phyloP scores from a whole-genome alignment of 108 stramenopile genomes.

The Conticribra weissflogii region DNA sequence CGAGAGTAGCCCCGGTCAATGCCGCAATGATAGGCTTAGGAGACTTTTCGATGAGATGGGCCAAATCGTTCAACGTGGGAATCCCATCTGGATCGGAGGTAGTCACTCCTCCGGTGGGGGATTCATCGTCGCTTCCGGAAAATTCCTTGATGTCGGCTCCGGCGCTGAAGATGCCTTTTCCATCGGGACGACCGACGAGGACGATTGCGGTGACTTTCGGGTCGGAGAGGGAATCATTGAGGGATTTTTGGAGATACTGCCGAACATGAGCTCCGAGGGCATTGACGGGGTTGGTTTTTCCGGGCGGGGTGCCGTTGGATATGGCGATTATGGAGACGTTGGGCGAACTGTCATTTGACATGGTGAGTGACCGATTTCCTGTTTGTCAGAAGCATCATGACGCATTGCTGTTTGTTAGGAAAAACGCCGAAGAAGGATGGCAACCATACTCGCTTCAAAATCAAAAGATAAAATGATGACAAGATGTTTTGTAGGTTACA shows the following conservation, averaged over 20 bases:
- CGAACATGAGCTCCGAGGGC: conserved; percentile 65
- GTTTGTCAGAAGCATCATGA: too few species aligned
- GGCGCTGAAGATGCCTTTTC: conserved; percentile 86
- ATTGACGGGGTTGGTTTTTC: conserved; percentile 67
- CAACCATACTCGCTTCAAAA: too few species aligned
- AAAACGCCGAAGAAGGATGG: too few species aligned
- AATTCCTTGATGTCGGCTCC: conserved; percentile 99
- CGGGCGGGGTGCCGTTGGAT: conserved; percentile 27
- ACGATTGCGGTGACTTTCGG: conserved; percentile 76
- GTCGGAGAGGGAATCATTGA: conserved; percentile 46
- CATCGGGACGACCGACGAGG: conserved; percentile 78
- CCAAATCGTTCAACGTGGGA: conserved; percentile 66
- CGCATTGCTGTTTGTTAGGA: too few species aligned
- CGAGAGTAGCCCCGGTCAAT: conserved; percentile 86
- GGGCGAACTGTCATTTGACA: too few species aligned
- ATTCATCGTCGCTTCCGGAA: conserved; percentile 28
- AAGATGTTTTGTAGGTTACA: too few species aligned
- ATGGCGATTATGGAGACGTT: conserved; percentile 41
- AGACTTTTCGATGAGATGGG: conserved; percentile 65
- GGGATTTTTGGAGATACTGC: conserved; percentile 36
- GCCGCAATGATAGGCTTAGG: conserved; percentile 96
- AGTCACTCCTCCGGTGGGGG: conserved; percentile 14
- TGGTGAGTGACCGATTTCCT: too few species aligned
- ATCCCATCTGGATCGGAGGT: conserved; percentile 28
- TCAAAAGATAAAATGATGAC: too few species aligned